Percentiles rank a stretch among this genome's conserved stretches.
phyloP scores from a whole-genome alignment of 2,329 filamentous ascomycete species.

The Fusarium tricinctum region DNA sequence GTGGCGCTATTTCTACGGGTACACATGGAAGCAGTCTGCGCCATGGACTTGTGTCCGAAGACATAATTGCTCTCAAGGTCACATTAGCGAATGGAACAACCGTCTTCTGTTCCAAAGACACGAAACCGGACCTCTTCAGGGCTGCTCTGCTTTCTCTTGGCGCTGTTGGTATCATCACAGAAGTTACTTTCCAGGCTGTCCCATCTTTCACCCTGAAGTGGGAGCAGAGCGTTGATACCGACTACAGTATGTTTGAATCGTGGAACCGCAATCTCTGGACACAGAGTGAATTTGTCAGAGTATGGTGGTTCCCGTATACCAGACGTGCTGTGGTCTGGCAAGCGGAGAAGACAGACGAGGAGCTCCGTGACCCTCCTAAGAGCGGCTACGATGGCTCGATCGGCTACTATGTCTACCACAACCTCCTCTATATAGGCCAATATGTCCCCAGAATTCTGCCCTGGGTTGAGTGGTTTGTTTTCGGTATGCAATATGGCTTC shows the following conservation, averaged over 20 bases:
- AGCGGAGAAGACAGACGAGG: constrained; percentile 80
- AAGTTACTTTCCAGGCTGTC: constrained; percentile 86
- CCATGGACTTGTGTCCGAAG: constrained; percentile 88
- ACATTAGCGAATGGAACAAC: constrained; percentile 85
- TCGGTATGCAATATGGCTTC: constrained; percentile 98
- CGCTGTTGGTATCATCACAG: constrained; percentile 89
- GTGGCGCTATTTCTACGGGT: constrained; percentile 90
- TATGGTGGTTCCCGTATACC: constrained; percentile 98
- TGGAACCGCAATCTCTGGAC: constrained; percentile 87
- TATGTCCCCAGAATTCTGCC: constrained; percentile 84
- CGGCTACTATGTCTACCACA: constrained; percentile 93
- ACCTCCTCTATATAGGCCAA: constrained; percentile 84
- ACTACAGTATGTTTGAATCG: constrained; percentile 75
- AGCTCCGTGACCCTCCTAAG: constrained; percentile 69
- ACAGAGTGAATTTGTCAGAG: constrained; percentile 86
- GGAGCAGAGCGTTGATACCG: constrained; percentile 82
- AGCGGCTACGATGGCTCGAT: constrained; percentile 86
- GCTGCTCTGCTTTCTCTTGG: constrained; percentile 90
- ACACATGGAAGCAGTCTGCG: constrained; percentile 90
- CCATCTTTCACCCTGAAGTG: constrained; percentile 88
- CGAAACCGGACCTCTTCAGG: constrained; percentile 84
- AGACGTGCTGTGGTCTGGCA: constrained; percentile 90
- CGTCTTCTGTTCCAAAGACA: constrained; percentile 76
- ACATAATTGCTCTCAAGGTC: constrained; percentile 80
- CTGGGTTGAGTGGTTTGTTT: constrained; percentile 95